Evolutionary conservation across 148 eudicot species (phyloP), one percentile per base, ranked within the genome.

Genomic region (Rhododendron ovatum): DNA sequence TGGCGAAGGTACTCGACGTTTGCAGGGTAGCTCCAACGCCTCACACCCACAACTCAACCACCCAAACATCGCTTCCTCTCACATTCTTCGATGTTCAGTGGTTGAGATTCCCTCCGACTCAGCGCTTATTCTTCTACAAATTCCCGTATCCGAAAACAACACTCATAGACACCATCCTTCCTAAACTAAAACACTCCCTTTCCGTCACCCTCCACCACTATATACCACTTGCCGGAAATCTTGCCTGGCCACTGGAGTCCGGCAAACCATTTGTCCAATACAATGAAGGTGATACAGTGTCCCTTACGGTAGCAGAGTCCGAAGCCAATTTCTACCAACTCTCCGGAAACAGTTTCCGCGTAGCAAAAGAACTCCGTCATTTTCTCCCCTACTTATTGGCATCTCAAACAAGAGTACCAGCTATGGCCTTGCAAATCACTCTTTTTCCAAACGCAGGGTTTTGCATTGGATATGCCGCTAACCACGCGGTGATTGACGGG

Each of bases 371-470:
- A 13, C 15, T 85, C 11, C 50, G 43, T 2, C 48, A 71, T 22
- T 80, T 76, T 59, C 14, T 85, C 3, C 86, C 86, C 12, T 10
- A 15, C 12, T 85, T 85, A 1, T 76, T 76, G 9, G 11, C 45
- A 9, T 78, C 86, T 6, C 30, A 43, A 28, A 39, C 51, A 2
- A 9, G 9, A 84, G n/a, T 5, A 26, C 81, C 82, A 0, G 86
- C 17, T 7, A 24, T 84, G 39, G 63, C 82, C 4, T 18, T 85
- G 59, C 82, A 85, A 57, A 28, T 85, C 53, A 85, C 86, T 57
- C 3, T 78, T 73, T 85, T 85, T 85, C 82, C 82, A 26, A 78
- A 85, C 30, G 26, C 12, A 2, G 86, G 86, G 75, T 85, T 85
- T 45, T 76, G 53, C 6, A 17, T 85, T n/a, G 86, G 86, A 9